Base-by-base conservation (phyloP, 768 basidiomycete genomes). In the Boletellus sp. region DNA sequence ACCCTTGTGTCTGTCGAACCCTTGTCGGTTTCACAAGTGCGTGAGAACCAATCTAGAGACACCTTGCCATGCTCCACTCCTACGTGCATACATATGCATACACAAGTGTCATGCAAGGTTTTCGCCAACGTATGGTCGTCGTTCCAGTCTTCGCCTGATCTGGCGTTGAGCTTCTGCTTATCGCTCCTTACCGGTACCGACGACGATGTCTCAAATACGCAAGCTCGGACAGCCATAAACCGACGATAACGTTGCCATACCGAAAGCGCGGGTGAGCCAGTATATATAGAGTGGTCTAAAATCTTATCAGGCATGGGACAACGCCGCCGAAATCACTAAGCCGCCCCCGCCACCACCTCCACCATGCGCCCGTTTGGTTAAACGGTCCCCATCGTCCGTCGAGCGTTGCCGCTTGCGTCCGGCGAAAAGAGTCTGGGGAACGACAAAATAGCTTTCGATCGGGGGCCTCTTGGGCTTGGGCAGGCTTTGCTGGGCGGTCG, bases 391-490 rank as follows among this genome's bases (percentile, higher is more conserved):
- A 2, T 66, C 67, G 31, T 62, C 64, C 12, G 42, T 26, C 7
- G 66, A 68, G 2, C 62, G 66, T 17, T 50, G 48, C 17, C 67
- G 68, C 43, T 70, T 68, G 35, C 64, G 67, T 28, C 49, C 55
- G 5, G 16, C 34, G 28, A 28, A 8, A 43, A 15, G 2, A 43
- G 17, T 36, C 28, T 53, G 59, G 0, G 67, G 67, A 12, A 60
- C 31, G 22, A 68, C 38, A 17, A 74, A 74, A 53, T 72, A 74
- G 4, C 63, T 65, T 39, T 74, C 73, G 12, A 74, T 74, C 1
- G 61, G 45, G 2, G 73, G 73, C 50, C 62, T 52, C 42, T 57
- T 69, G 47, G 63, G 45, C 24, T 60, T 66, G 12, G 52, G 53
- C 13, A 48, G 4, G 35, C 22, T 54, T 1, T 56, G 13, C 15